Evolutionary conservation across 23 red algal genomes (phyloP), one percentile per base, ranked within the genome.

Genomic region (Pyropia yezoensis): DNA sequence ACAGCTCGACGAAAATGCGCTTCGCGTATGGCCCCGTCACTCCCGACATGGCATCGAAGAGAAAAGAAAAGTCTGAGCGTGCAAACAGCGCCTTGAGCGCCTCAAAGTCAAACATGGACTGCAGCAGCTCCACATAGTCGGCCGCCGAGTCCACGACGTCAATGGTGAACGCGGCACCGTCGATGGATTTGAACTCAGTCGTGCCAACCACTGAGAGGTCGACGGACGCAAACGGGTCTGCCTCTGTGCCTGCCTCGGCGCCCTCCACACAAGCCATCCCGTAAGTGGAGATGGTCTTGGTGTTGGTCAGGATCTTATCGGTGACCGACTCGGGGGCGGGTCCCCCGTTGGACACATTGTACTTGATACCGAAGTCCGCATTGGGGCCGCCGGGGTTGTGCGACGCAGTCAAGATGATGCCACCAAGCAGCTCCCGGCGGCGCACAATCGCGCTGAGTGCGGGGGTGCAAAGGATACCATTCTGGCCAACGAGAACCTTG

Each of bases 301-400:
- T 97, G n/a, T 86, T 21, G 30, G 62, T 49, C 49, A 75, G 90
- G 58, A 97, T 88, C 52, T 67, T 50, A 47, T 62, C 53, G 1
- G 80, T 86, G 17, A 97, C 39, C 2, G 47, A 69, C 54, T 85
- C 79, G 27, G 72, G 63, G 17, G 93, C 93, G 2, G 93, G 93
- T 24, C 74, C 85, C 14, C 93, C 93, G 17, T 59, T 66, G 39
- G 32, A 50, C 18, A 75, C 72, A 57, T 97, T 97, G 74, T 80
- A 97, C 67, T 97, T 97, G 51, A 97, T 76, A 18, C 93, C 93
- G 58, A 65, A 97, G 76, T 97, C 93, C 21, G 70, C 79, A 15
- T 80, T 69, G 18, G 51, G 57, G 5, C 93, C 93, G 7, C 75
- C 93, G 27, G 83, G 85, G 65, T 97, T 97, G 80, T 97, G 93